phyloP scores from a whole-genome alignment of 805 yeast genomes.

The Yarrowia sp. region DNA sequence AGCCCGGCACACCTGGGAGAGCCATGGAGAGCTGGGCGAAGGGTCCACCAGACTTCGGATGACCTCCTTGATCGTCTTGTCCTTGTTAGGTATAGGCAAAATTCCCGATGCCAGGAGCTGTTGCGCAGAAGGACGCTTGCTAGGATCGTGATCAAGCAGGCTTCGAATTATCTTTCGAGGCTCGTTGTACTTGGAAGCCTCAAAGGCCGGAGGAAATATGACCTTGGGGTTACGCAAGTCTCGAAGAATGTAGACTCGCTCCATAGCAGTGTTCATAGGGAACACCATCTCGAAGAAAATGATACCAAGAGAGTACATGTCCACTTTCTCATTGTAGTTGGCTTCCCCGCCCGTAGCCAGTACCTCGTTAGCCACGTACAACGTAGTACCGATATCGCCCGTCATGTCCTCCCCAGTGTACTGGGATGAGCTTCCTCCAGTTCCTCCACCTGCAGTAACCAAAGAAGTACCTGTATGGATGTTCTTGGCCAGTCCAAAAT shows the following conservation, averaged over 20 bases:
- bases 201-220: constrained; percentile 68
- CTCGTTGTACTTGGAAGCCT: constrained; percentile 45
- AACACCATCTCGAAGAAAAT: constrained; percentile 95
- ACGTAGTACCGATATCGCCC: constrained; percentile 88
- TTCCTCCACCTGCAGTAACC: background rate
- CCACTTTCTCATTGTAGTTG: constrained; percentile 91
- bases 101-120: constrained; percentile 73
- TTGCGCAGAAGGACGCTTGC: constrained; percentile 72
- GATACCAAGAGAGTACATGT: constrained; percentile 90
- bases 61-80: constrained; percentile 84
- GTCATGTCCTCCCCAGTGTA: constrained; percentile 63
- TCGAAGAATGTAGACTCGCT: constrained; percentile 70
- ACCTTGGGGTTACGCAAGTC: constrained; percentile 56
- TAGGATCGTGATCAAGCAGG: constrained; percentile 76
- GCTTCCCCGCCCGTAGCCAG: constrained; percentile 39
- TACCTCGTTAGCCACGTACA: constrained; percentile 90
- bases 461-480: constrained; percentile 27
- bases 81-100: constrained; percentile 86
- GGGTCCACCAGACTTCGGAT: constrained; percentile 81
- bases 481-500: constrained; percentile 91
- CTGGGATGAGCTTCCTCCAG: constrained; percentile 5
- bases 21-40: constrained; percentile 74
- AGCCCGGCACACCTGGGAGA: constrained; percentile 82
- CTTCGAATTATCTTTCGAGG: constrained; percentile 67
- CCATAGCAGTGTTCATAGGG: constrained; percentile 87